Evolutionary conservation across 345 rosid genomes (phyloP).

Genomic region (Salix arbutifolia): DNA sequence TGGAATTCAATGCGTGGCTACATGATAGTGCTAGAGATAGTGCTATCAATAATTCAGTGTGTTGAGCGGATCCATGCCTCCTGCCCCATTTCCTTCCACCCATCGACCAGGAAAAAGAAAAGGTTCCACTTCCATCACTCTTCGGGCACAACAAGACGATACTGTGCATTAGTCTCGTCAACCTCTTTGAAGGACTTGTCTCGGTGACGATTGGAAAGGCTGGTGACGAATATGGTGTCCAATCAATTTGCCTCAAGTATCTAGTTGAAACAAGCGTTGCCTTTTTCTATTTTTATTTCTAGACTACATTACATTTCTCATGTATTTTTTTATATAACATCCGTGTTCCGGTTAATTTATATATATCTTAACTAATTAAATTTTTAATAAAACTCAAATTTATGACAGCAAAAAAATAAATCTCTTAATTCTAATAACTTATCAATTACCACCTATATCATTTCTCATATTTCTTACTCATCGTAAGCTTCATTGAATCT

Average conservation of each 20-base stretch:
- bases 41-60: not conserved
- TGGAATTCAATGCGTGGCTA: not conserved
- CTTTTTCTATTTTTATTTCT: not conserved
- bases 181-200: not conserved
- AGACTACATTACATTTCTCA: too few species aligned
- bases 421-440: too few species aligned
- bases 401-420: too few species aligned
- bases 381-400: too few species aligned
- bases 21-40: not conserved
- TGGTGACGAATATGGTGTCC: not conserved
- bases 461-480: too few species aligned
- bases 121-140: not conserved
- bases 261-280: not conserved
- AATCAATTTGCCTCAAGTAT: not conserved
- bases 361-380: too few species aligned
- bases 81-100: not conserved
- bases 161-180: not conserved
- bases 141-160: not conserved
- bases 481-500: not conserved
- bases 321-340: too few species aligned
- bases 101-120: not conserved
- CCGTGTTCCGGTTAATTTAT: too few species aligned
- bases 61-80: not conserved
- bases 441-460: too few species aligned
- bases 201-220: not conserved